Conservation (phyloP, 306 rosid genomes). For the Amphicarpaea edgeworthii region DNA sequence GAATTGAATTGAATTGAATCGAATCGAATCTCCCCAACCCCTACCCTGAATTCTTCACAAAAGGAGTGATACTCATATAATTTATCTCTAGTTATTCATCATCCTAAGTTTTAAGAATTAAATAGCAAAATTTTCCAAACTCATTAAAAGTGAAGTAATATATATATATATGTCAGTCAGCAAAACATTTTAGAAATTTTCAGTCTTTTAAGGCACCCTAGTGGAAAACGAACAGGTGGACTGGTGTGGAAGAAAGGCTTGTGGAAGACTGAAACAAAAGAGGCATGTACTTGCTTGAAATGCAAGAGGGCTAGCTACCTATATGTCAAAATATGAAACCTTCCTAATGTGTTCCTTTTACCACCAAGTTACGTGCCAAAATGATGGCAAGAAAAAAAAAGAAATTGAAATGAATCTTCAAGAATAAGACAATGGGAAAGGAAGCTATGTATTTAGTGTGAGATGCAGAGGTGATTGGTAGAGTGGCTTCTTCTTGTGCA, state of each 20-base stretch:
- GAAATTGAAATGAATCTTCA: slow-evolving; percentile 32
- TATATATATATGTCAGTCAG: slow-evolving; percentile 38
- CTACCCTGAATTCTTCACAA: background rate
- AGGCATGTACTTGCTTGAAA: slow-evolving; percentile 53
- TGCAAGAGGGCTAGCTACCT: slow-evolving; percentile 53
- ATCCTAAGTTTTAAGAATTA: slow-evolving; percentile 11
- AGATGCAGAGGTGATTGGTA: slow-evolving; percentile 78
- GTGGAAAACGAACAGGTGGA: slow-evolving; percentile 65
- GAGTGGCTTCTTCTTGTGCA: slow-evolving; percentile 58
- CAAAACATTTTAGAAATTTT: slow-evolving; percentile 28
- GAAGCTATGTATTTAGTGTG: slow-evolving; percentile 53
- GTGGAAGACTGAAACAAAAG: slow-evolving; percentile 52
- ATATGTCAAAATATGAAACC: slow-evolving; percentile 49
- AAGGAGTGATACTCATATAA: background rate
- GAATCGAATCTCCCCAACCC: background rate
- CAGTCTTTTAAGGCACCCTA: slow-evolving; percentile 85
- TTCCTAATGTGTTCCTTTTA: slow-evolving; percentile 36
- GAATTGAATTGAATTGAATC: too few relatives aligned
- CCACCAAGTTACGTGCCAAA: slow-evolving; percentile 8
- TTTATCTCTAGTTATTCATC: background rate
- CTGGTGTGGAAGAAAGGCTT: slow-evolving; percentile 34
- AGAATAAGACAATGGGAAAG: slow-evolving; percentile 40
- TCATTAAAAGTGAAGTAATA: slow-evolving; percentile 23
- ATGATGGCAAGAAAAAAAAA: slow-evolving; percentile 15
- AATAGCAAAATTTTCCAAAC: background rate